Base-by-base conservation (phyloP, 148 eudicot species). In the Nyssa sinensis region DNA sequence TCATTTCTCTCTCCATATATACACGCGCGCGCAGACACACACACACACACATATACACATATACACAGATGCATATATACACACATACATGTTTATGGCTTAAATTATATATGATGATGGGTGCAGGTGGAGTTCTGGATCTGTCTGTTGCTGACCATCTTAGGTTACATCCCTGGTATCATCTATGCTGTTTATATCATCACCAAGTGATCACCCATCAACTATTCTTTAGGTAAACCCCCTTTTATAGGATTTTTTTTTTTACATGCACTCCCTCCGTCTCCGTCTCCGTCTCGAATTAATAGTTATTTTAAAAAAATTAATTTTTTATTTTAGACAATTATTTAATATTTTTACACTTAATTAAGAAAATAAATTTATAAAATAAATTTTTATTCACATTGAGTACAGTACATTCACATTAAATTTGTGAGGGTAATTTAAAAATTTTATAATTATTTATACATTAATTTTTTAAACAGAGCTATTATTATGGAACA, bases 91-190 rank as follows among this genome's bases (percentile, higher is more conserved):
- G 53, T 8, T 8, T 47, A 14, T 10, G 53, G 14, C 11, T 47
- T 47, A 7, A 47, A 9, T 35, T 35, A 47, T 47, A 14, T 47
- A 12, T 10, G 7, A 12, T 47, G 53, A 10, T 10, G 14, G 53
- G 14, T 47, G 53, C 64, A 71, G 74, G 62, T 60, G n/a, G 74
- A 71, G 74, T 71, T 71, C 41, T 71, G 74, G 74, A 71, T 71
- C 37, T 55, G 74, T 31, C 25, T 71, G 24, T 71, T 71, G 63
- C 64, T 71, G 64, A 71, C 74, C 13, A 23, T 71, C 8, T 58
- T 57, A 57, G 74, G 74, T 4, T 71, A 60, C 62, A 12, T 71
- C 12, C 74, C 74, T 71, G 74, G 74, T 8, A 71, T 71, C 12
- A 33, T 71, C 25, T 71, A 71, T 57, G 74, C 74, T 10, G 23